Base-by-base conservation (phyloP, 345 rosid species). In the Abelmoschus esculentus region DNA sequence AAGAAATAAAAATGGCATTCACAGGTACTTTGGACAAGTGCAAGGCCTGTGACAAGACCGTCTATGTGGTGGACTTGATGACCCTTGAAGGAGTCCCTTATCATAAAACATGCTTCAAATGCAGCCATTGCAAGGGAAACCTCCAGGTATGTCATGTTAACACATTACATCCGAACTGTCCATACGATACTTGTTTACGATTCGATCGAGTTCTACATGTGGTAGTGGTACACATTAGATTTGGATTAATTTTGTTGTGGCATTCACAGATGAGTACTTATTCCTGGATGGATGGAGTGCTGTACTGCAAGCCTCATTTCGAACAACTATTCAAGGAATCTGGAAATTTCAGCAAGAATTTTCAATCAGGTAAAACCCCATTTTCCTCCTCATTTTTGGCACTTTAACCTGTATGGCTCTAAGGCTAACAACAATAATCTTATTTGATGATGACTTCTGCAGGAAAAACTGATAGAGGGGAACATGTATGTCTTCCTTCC, bases 241-340 rank as follows among this genome's bases (percentile, higher is more conserved):
- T 38, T 38, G 12, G 5, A 10, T 46, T 47, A 12, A 47, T 47
- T 47, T 13, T 47, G 3, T 47, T 14, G 14, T 12, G 15, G 1
- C 52, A 18, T 72, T 59, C 10, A 65, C 76, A 96, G 99, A 96
- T 96, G 91, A 90, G 98, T 84, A 90, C 89, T 86, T 96, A 96
- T 80, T 92, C 96, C 52, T 92, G 96, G 73, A 96, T 96, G 98
- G 99, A 96, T 73, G 99, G 98, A 49, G 88, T 96, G 73, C 86
- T 96, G 70, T 96, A 87, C 75, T 96, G 99, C 89, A 96, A 85
- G 87, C 60, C 97, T 79, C 99, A 96, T 77, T 96, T 92, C 54
- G 98, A 96, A 83, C 99, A 92, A 72, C 95, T 96, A 34, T 96
- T 89, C 85, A 96, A 92, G 84, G 99, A 96, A 84, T 90, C 98